Base-by-base conservation (phyloP, 768 basidiomycete genomes). In the Arthromyces matolae region DNA sequence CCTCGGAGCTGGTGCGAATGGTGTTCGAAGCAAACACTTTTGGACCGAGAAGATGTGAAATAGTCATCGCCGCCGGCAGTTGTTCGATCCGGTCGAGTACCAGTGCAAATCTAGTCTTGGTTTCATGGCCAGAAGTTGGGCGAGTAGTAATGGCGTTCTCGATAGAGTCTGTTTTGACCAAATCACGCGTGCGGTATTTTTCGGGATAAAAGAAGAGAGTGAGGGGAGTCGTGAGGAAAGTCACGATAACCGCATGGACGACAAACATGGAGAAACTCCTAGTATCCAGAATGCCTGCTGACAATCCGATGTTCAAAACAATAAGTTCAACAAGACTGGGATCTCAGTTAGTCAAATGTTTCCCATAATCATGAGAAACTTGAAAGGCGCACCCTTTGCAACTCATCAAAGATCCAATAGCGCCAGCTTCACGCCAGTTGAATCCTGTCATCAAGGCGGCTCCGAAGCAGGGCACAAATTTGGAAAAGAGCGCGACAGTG, bases 241-340 rank as follows among this genome's bases (percentile, higher is more conserved):
- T 92, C 38, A 92, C 70, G 38, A 91, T 68, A 31, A 91, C 68
- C 5, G 86, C 83, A 40, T 83, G 80, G 37, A 93, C 70, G 50
- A 94, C 91, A 52, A 94, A 91, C 88, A 93, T 93, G 0, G 89
- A 88, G 71, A 94, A 92, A 12, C 85, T 78, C 14, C 80, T 76
- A 0, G 72, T 65, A 56, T 80, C 73, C 39, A 87, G 71, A 45
- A 89, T 82, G 9, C 68, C 67, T 3, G 89, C 89, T 51, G 72
- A 63, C 5, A 89, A 72, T 42, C 93, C 93, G 53, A 94, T 83
- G 62, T 96, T 96, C 58, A 94, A 79, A 7, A 93, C 92, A 53
- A 96, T 93, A 18, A 94, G 79, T 63, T 94, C 92, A 25, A 93
- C 90, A 16, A 83, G 70, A 25, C 81, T 83, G 29, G 16, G 5